Conservation (phyloP, 2,329 filamentous ascomycete species). For the Fusarium algeriense region DNA sequence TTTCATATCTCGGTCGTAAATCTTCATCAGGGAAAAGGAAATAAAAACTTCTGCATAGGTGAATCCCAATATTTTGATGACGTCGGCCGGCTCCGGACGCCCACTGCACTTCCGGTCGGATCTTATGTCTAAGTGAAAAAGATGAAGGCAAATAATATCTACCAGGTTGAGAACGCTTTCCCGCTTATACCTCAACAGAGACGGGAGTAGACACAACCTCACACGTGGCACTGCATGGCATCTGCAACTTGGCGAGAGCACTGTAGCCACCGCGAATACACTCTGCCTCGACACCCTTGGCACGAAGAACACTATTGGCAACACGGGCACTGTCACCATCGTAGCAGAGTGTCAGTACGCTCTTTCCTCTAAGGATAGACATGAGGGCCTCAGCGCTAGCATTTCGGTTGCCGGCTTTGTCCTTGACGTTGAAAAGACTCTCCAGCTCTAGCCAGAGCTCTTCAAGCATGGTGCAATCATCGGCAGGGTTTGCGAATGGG, state of each 20-base stretch:
- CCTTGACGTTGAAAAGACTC: constrained; percentile 54
- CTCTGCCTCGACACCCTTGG: constrained; percentile 61
- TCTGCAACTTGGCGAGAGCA: constrained; percentile 45
- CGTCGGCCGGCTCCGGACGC: constrained; percentile 27
- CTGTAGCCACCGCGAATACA: constrained; percentile 59
- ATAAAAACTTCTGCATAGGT: constrained; percentile 4
- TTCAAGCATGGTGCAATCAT: constrained; percentile 59
- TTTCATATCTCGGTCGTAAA: constrained; percentile 14
- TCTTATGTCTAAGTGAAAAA: neutral
- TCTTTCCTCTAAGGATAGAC: constrained; percentile 51
- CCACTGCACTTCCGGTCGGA: constrained; percentile 44
- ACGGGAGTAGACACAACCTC: constrained; percentile 40
- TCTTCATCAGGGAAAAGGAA: constrained; percentile 17
- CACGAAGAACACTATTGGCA: constrained; percentile 66
- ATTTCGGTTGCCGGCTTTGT: constrained; percentile 46
- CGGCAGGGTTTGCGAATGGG: constrained; percentile 58
- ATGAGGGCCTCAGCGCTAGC: constrained; percentile 46
- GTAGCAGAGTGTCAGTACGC: constrained; percentile 64
- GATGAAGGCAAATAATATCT: neutral
- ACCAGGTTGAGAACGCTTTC: neutral
- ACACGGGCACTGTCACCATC: constrained; percentile 66
- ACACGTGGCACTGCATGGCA: constrained; percentile 45
- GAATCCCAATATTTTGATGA: neutral
- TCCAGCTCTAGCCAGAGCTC: constrained; percentile 64
- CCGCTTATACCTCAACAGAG: constrained; percentile 41